Evolutionary conservation across 2,329 filamentous ascomycete species (phyloP).

Genomic region (Fusarium torreyae): DNA sequence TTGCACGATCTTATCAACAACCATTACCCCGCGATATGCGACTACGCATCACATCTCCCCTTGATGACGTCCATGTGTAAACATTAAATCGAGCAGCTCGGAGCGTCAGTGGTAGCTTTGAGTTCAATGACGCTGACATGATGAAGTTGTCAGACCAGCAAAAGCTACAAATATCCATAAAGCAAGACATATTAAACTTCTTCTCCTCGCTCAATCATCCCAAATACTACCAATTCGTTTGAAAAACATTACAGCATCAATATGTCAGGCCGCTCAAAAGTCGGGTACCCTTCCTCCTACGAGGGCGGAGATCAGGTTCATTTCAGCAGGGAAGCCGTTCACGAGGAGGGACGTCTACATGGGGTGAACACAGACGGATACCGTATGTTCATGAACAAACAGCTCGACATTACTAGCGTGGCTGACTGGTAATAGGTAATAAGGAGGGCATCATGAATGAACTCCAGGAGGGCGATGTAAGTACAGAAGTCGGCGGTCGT

Average conservation of each 20-base stretch:
- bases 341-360: slow-evolving; percentile 18
- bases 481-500: neutral
- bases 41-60: neutral
- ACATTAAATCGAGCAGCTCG: neutral
- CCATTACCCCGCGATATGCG: neutral
- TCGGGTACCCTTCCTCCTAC: slow-evolving; percentile 28
- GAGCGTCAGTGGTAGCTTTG: neutral
- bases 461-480: slow-evolving; percentile 21
- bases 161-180: neutral
- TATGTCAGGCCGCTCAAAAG: slow-evolving; percentile 30
- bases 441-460: slow-evolving; percentile 37
- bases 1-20: neutral
- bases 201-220: neutral
- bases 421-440: neutral
- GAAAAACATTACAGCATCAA: neutral
- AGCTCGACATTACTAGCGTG: too few species aligned
- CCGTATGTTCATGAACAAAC: neutral
- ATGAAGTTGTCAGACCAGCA: neutral
- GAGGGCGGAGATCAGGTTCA: slow-evolving; percentile 33
- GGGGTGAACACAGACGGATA: slow-evolving; percentile 30
- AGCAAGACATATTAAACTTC: neutral
- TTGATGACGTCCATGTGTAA: slow-evolving; percentile 22
- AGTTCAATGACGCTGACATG: slow-evolving; percentile 35
- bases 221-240: neutral
- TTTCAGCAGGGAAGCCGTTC: slow-evolving; percentile 21